phyloP scores from a whole-genome alignment of 306 rosid species.

The Acmispon strigosus region DNA sequence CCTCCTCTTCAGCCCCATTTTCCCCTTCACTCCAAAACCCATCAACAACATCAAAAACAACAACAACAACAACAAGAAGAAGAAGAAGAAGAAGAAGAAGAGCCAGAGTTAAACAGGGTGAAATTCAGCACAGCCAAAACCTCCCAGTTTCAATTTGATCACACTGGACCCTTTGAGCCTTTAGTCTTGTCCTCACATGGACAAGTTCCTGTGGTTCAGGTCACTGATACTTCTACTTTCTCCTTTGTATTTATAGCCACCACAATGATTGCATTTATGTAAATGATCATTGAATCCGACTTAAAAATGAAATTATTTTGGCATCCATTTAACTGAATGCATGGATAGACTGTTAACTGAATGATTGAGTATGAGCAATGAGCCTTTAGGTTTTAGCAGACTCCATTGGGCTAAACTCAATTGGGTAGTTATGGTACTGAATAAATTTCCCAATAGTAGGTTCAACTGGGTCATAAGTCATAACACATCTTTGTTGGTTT shows the following conservation, averaged over 20 bases:
- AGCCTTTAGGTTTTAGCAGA: not conserved
- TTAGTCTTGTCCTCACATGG: slow-evolving; percentile 49
- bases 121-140: slow-evolving; percentile 22
- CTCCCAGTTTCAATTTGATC: slow-evolving; percentile 57
- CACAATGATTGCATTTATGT: not conserved
- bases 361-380: not conserved
- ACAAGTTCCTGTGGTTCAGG: slow-evolving; percentile 61
- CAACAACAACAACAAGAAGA: no score
- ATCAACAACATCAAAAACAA: not conserved
- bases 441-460: not conserved
- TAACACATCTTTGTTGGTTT: not conserved
- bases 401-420: not conserved
- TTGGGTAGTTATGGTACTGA: not conserved
- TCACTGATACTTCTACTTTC: slow-evolving; percentile 2
- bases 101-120: slow-evolving; percentile 22
- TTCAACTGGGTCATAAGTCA: not conserved
- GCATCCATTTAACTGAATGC: not conserved
- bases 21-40: slow-evolving; percentile 1
- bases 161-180: slow-evolving; percentile 68
- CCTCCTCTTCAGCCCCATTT: slow-evolving; percentile 21
- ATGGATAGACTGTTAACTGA: not conserved
- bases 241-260: not conserved
- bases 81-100: slow-evolving; percentile 17
- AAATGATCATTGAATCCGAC: not conserved
- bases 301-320: not conserved